A percentile compares a stretch with the other conserved stretches of the same genome.
These are phyloP conservation scores for Lachnellula arida DNA, from an alignment of 2,329 filamentous ascomycete genomes.

Conservation along the genomic window DNA sequence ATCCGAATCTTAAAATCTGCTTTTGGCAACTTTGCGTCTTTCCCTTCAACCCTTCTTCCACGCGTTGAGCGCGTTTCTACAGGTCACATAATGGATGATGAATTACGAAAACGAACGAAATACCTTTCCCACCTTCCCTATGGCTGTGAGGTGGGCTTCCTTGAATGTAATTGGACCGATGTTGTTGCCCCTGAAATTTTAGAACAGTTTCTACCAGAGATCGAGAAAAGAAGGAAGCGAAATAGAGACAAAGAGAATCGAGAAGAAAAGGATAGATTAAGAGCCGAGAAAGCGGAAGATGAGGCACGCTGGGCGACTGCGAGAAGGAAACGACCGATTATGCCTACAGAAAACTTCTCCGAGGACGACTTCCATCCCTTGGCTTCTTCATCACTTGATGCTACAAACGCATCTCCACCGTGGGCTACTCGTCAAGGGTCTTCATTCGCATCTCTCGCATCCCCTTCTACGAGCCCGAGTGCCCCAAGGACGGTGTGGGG, in stretches of 20 bases:
- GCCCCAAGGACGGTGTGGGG: constrained; percentile 84
- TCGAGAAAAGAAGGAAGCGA: constrained; percentile 56
- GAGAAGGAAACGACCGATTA: constrained; percentile 50
- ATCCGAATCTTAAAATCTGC: constrained; percentile 69
- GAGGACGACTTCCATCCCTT: constrained; percentile 62
- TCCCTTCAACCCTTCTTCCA: constrained; percentile 66
- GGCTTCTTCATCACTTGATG: constrained; percentile 42
- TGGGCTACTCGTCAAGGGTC: constrained; percentile 52
- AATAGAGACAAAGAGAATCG: constrained; percentile 63
- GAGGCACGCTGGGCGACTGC: constrained; percentile 58
- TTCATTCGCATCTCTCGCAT: constrained; percentile 65
- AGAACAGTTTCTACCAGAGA: constrained; percentile 57
- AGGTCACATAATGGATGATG: constrained; percentile 67
- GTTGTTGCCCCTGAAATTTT: constrained; percentile 58
- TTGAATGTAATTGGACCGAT: constrained; percentile 74
- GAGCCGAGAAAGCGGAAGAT: constrained; percentile 65
- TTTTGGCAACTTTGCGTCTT: constrained; percentile 61
- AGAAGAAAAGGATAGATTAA: constrained; percentile 65
- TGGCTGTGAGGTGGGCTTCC: constrained; percentile 66
- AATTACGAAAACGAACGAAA: constrained; percentile 63
- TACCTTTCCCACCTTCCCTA: constrained; percentile 67
- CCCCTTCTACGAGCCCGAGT: constrained; percentile 76
- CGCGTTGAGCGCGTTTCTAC: constrained; percentile 68
- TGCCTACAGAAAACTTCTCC: constrained; percentile 44
- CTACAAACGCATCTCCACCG: constrained; percentile 42